phyloP scores from a whole-genome alignment of 257 asterid genomes.

The Marsdenia floribunda region DNA sequence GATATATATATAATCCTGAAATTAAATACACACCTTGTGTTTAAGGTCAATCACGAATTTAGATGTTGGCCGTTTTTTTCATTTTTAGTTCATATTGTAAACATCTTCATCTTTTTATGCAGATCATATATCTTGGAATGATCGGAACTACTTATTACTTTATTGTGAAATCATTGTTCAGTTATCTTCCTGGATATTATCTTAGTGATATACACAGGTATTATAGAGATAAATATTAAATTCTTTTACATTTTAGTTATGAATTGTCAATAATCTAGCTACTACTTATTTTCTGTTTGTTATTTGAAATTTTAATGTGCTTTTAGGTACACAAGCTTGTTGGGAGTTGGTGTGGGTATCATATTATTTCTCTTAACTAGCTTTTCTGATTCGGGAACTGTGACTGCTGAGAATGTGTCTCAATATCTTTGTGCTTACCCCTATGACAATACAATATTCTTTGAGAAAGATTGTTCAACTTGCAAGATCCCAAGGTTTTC shows the following conservation, averaged over 20 bases:
- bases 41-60: neutral
- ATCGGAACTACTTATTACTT: constrained; percentile 76
- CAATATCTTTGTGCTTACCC: constrained; percentile 83
- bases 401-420: constrained; percentile 63
- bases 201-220: constrained; percentile 85
- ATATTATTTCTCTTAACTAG: constrained; percentile 85
- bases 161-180: constrained; percentile 56
- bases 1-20: neutral
- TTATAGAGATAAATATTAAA: neutral
- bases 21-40: neutral
- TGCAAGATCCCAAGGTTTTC: constrained; percentile 94
- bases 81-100: neutral
- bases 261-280: neutral
- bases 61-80: neutral
- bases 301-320: neutral
- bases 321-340: constrained; percentile 76
- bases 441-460: constrained; percentile 72
- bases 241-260: neutral
- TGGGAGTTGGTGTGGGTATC: constrained; percentile 89
- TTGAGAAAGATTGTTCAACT: constrained; percentile 82
- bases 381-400: constrained; percentile 98
- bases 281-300: constrained; percentile 4
- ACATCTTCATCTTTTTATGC: constrained; percentile 34
- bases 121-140: constrained; percentile 71
- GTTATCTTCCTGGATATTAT: constrained; percentile 88